Evolutionary conservation across 2,329 filamentous ascomycete genomes (phyloP).

Genomic region (Torrubiella hemipterigena): DNA sequence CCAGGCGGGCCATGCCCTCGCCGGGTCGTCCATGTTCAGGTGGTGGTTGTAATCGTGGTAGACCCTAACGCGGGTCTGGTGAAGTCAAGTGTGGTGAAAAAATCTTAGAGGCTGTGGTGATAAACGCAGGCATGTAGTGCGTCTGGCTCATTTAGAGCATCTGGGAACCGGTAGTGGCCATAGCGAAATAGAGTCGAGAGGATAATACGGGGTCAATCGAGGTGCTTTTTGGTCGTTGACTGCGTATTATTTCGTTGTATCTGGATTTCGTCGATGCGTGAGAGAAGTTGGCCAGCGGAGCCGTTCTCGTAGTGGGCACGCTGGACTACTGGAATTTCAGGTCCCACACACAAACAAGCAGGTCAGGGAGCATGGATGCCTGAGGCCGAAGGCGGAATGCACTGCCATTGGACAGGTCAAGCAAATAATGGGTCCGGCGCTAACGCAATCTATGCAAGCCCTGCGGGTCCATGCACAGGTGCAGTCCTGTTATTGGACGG

Average conservation of each 20-base stretch:
- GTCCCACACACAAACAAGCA: conserved; percentile 1
- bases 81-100: conserved; percentile 6
- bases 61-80: conserved; percentile 3
- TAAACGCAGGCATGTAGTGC: too few relatives aligned
- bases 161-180: conserved; percentile 7
- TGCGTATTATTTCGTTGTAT: conserved; percentile 5
- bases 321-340: conserved; percentile 7
- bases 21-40: conserved; percentile 41
- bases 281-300: conserved; percentile 6
- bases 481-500: too few relatives aligned
- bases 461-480: too few relatives aligned
- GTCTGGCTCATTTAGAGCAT: conserved; percentile 11
- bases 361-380: conserved; percentile 7
- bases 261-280: conserved; percentile 2
- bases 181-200: conserved; percentile 8
- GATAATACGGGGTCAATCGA: conserved; percentile 3
- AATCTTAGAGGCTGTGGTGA: conserved; percentile 6
- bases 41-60: too few relatives aligned
- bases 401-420: too few relatives aligned
- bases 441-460: conserved; percentile 1
- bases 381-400: conserved; percentile 12
- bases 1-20: conserved; percentile 45
- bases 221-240: conserved; percentile 1
- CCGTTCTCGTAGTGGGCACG: too few relatives aligned
- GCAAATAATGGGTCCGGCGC: too few relatives aligned